A percentile compares a stretch with the other conserved stretches of the same genome.
phyloP scores from a whole-genome alignment of 1,139 yeast genomes.

The Ogataea hybrid region DNA sequence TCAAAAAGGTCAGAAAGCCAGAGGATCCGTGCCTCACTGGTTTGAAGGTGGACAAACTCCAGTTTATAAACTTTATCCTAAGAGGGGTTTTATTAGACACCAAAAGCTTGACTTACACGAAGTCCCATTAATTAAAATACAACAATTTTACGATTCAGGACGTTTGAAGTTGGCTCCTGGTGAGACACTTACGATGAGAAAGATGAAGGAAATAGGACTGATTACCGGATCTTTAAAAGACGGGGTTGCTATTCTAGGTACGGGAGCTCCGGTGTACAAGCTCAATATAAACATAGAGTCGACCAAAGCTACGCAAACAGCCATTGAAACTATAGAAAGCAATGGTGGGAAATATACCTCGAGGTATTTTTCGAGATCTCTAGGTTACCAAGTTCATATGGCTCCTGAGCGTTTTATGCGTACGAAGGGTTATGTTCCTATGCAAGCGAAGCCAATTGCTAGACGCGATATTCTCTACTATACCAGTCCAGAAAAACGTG shows the following conservation, averaged over 20 bases:
- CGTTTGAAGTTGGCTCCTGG: conserved; percentile 62
- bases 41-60: conserved; percentile 99
- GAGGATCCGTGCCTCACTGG: conserved; percentile 88
- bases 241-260: conserved; percentile 82
- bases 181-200: conserved; percentile 72
- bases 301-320: conserved; percentile 71
- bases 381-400: conserved; percentile 72
- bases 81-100: conserved; percentile 65
- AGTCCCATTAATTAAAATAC: conserved; percentile 57
- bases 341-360: conserved; percentile 75
- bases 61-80: conserved; percentile 82
- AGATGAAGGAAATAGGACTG: conserved; percentile 65
- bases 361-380: conserved; percentile 57
- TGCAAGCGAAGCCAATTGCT: conserved; percentile 82
- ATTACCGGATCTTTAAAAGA: conserved; percentile 69
- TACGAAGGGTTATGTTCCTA: conserved; percentile 76
- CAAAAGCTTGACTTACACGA: conserved; percentile 49
- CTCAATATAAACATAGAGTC: conserved; percentile 77
- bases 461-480: conserved; percentile 80
- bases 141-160: conserved; percentile 64
- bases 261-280: conserved; percentile 54
- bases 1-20: conserved; percentile 98
- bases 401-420: conserved; percentile 68
- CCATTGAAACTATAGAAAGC: conserved; percentile 69
- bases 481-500: conserved; percentile 68